Conservation (phyloP, 129 eudicot genomes). For the Tanacetum coccineum region DNA sequence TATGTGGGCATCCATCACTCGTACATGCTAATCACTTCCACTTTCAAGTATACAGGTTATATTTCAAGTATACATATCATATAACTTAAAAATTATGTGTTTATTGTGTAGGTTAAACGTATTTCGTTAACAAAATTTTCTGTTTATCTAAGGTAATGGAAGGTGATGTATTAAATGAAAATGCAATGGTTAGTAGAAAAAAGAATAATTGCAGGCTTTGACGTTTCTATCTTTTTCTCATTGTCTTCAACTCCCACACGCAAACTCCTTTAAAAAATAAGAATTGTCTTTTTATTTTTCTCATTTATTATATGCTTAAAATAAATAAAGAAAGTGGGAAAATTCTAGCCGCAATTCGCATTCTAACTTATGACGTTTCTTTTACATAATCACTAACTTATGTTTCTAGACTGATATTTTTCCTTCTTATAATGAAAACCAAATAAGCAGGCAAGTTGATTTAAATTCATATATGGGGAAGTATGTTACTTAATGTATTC, state of each 20-base stretch:
- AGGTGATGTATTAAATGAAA: slow-evolving; percentile 25
- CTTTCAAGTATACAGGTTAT: too few species aligned
- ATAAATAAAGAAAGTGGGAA: slow-evolving; percentile 13
- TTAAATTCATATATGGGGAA: not conserved
- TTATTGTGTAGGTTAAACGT: too few species aligned
- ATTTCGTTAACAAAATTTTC: too few species aligned
- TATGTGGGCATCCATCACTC: too few species aligned
- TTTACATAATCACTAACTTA: slow-evolving; percentile 16
- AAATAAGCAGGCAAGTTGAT: slow-evolving; percentile 1
- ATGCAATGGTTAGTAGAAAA: slow-evolving; percentile 35
- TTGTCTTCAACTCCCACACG: slow-evolving; percentile 57
- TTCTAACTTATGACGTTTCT: slow-evolving; percentile 29
- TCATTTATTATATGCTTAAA: not conserved
- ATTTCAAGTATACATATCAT: too few species aligned
- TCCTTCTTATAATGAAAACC: not conserved
- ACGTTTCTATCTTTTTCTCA: slow-evolving; percentile 45
- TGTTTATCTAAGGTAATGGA: not conserved
- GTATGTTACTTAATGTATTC: not conserved
- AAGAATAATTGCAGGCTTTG: slow-evolving; percentile 50
- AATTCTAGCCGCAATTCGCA: slow-evolving; percentile 41
- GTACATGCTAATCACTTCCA: too few species aligned
- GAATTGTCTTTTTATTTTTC: slow-evolving; percentile 17
- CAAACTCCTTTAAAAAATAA: slow-evolving; percentile 52
- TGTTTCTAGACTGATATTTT: slow-evolving; percentile 16
- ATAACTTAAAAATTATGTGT: too few species aligned